Evolutionary conservation across 2,329 filamentous ascomycete species (phyloP), one percentile per base, ranked within the genome.

Genomic region (Penicillium fuscoglaucum): DNA sequence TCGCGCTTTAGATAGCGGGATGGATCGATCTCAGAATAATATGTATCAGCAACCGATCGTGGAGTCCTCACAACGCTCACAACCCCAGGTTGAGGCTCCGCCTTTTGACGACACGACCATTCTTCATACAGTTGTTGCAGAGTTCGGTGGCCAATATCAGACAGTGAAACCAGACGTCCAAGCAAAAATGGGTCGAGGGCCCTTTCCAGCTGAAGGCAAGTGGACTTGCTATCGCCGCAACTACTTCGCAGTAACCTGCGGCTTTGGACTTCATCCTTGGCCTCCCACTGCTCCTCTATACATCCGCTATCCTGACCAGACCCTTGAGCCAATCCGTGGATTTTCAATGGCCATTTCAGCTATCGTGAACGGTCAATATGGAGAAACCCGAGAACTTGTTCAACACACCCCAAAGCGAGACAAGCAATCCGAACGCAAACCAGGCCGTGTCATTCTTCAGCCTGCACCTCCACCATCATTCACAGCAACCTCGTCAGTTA

Each of bases 211-310:
- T 4, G 92, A 96, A 55, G 82, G 84, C 19, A 90, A 93, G 67
- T 96, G 91, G 91, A 96, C 92, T 0, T 96, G 92, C 77, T 96
- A 96, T 72, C 84, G 92, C 35, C 84, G 93, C 44, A 96, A 96
- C 73, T 96, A 96, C 76, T 95, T 96, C 72, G 88, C 90, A 0
- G 91, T 95, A 53, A 85, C 88, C 52, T 93, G 90, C 73, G 90
- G 89, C 3, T 96, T 88, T 75, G 83, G 83, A 13, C 78, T 96
- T 26, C 80, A 82, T 41, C 90, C 89, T 76, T 87, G 78, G 80
- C 80, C 70, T 72, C 67, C 67, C 72, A 75, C 53, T 74, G 78
- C 55, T 79, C 84, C 86, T 28, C 76, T 88, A 1, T 89, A 84
- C 67, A 74, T 88, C 52, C 82, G 82, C 61, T 75, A 77, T 55